Evolutionary conservation across 371 early-diverging fungal species (phyloP), one percentile per base, ranked within the genome.

Genomic region (Entomophthora muscae): DNA sequence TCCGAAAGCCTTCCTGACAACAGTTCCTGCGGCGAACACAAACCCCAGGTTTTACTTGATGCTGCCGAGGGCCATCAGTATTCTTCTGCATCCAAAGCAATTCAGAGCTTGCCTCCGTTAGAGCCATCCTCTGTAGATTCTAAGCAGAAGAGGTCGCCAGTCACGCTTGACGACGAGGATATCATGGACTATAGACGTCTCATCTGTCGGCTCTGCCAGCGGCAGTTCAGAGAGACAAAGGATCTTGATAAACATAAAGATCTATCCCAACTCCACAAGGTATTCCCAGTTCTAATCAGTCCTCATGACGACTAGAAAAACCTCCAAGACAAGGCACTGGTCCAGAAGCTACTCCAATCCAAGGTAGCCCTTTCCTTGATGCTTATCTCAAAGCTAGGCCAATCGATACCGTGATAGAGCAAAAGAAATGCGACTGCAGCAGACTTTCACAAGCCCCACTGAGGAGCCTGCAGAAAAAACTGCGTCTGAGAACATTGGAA

Each of bases 401-500:
- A 42, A 5, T 17, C 42, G 17, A 17, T 42, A 42, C 17, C 42
- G 17, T 5, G 42, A 42, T 42, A 42, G 42, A 42, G 42, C 42
- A 5, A 17, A 42, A 17, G 42, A 42, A 17, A 17, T 5, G 42
- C 5, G 17, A 17, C 42, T 42, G 5, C 42, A 42, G 10, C 42
- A 5, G 42, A 5, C 42, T 17, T 17, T 17, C 42, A 42, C 5
- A 42, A 42, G 42, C 10, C 42, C 5, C 42, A 17, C 42, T 5
- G 42, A 17, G 42, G 42, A 10, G 42, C 42, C 42, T 10, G 17
- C 42, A 5, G 17, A 42, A 42, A 42, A 42, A 17, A 5, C 42
- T 42, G 10, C 42, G 10, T 42, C 42, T 5, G 63, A 69, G 26
- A 86, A 86, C 66, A 66, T 76, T 32, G 86, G 86, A 1, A 82